phyloP scores from a whole-genome alignment of 2,329 filamentous ascomycete species.

The Aspergillus sp. region DNA sequence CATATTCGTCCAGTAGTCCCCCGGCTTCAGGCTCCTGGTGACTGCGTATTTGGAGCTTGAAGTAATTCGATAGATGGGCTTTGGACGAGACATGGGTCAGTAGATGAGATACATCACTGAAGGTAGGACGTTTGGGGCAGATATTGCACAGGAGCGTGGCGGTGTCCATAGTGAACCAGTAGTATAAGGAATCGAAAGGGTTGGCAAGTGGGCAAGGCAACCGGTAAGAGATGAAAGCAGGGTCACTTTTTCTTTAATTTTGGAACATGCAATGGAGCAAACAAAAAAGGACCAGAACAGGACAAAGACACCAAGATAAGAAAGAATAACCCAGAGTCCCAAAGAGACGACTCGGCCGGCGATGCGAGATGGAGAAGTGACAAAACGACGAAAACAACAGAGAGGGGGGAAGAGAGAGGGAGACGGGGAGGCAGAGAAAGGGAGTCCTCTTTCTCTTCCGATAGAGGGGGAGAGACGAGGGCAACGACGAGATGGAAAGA shows the following conservation, averaged over 20 bases:
- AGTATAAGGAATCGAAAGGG: constrained; percentile 9
- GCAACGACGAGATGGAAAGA: background rate
- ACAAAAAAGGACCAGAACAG: constrained; percentile 10
- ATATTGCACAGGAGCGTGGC: constrained; percentile 73
- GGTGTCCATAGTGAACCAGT: constrained; percentile 27
- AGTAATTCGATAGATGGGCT: constrained; percentile 77
- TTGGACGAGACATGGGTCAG: constrained; percentile 90
- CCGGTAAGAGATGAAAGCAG: constrained; percentile 16
- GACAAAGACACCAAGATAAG: constrained; percentile 15
- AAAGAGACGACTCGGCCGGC: constrained; percentile 11
- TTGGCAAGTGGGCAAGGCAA: constrained; percentile 12
- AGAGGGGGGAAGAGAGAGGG: background rate
- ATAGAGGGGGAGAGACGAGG: background rate
- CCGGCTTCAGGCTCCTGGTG: constrained; percentile 59
- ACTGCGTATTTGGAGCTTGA: constrained; percentile 68
- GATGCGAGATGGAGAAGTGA: constrained; percentile 2
- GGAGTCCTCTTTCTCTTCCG: no score
- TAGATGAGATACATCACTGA: constrained; percentile 85
- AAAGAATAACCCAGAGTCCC: constrained; percentile 12
- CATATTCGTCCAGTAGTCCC: constrained; percentile 57
- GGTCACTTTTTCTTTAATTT: constrained; percentile 6
- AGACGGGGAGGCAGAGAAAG: background rate
- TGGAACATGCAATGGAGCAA: constrained; percentile 11
- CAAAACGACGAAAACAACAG: constrained; percentile 1
- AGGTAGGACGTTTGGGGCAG: constrained; percentile 69